Evolutionary conservation across 208 protist species (phyloP), one percentile per base, ranked within the genome.

Genomic region (Novymonas esmeraldas): DNA sequence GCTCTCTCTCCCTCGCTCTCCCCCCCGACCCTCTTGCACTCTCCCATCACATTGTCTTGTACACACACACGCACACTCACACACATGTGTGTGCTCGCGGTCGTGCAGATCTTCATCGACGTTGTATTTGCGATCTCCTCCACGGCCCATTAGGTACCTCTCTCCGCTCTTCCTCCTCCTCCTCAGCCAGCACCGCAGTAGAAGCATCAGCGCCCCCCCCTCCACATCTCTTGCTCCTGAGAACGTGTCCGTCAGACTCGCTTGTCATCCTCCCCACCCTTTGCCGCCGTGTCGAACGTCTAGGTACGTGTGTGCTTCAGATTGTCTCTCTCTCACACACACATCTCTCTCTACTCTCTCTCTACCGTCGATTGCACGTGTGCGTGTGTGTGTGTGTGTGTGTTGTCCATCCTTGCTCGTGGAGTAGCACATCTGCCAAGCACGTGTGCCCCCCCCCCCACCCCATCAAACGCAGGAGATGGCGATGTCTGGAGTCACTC

Each of bases 401-500:
- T n/a, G n/a, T n/a, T n/a, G n/a, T n/a, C n/a, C 60, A 26, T 65
- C 45, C 42, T 45, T 50, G 45, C 48, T n/a, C n/a, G n/a, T n/a
- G n/a, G n/a, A n/a, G n/a, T n/a, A n/a, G n/a, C n/a, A n/a, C n/a
- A n/a, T n/a, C 9, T 46, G 18, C 38, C 18, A 55, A 28, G 14
- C 26, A 5, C 22, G 29, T 20, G 34, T 45, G 22, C 46, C 33
- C 13, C 48, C 29, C 31, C 18, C 46, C 33, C 18, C 46, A 29
- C 13, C 16, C 36, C 33, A 50, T 51, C 20, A 20, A 29, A 31
- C 63, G 16, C 50, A 56, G 62, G 44, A 55, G 49, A 95, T 95
- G 89, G 82, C 87, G 52, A 87, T 93, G 74, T 95, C 95, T 36
- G 95, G 95, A 63, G 83, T 98, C 42, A 87, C 81, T 70, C 82